phyloP scores from a whole-genome alignment of 2,329 filamentous ascomycete genomes.

The Coniochaeta hoffmannii region DNA sequence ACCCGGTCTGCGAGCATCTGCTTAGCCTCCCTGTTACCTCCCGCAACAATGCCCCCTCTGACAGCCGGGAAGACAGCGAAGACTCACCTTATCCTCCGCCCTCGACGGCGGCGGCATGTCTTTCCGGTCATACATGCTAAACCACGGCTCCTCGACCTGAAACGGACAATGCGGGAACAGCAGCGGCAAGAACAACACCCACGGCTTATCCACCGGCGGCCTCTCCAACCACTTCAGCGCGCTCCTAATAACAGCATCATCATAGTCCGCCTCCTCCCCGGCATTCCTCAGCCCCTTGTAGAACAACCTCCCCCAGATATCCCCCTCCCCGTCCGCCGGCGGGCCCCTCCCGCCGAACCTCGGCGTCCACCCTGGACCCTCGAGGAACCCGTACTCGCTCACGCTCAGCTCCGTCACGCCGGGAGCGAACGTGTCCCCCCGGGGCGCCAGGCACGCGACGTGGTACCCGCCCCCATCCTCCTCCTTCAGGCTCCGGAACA shows the following conservation, averaged over 20 bases:
- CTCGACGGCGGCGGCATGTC: slow-evolving; percentile 11
- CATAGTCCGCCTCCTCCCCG: slow-evolving; percentile 32
- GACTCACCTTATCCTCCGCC: slow-evolving; percentile 7
- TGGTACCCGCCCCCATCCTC: slow-evolving; percentile 36
- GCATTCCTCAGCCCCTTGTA: slow-evolving; percentile 32
- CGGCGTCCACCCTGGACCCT: slow-evolving; percentile 25
- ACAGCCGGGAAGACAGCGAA: background rate
- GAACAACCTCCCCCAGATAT: slow-evolving; percentile 30
- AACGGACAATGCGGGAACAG: slow-evolving; percentile 39
- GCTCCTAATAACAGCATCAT: slow-evolving; percentile 32
- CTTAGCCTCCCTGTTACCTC: background rate
- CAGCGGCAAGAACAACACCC: slow-evolving; percentile 34
- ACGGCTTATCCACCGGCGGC: slow-evolving; percentile 31
- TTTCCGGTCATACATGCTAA: slow-evolving; percentile 34
- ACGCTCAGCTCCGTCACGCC: slow-evolving; percentile 35
- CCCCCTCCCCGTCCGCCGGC: slow-evolving; percentile 19
- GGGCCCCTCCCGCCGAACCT: slow-evolving; percentile 18
- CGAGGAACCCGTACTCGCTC: slow-evolving; percentile 36
- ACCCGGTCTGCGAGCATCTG: slow-evolving; percentile 28
- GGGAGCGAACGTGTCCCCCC: slow-evolving; percentile 34
- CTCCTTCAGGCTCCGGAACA: slow-evolving; percentile 32
- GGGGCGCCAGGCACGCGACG: slow-evolving; percentile 34
- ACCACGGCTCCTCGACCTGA: slow-evolving; percentile 38
- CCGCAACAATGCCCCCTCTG: too few species aligned
- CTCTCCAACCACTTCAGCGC: slow-evolving; percentile 35